These are phyloP conservation scores for Fusarium coicis DNA, from an alignment of 2,329 filamentous ascomycete species.

Conservation along the genomic window DNA sequence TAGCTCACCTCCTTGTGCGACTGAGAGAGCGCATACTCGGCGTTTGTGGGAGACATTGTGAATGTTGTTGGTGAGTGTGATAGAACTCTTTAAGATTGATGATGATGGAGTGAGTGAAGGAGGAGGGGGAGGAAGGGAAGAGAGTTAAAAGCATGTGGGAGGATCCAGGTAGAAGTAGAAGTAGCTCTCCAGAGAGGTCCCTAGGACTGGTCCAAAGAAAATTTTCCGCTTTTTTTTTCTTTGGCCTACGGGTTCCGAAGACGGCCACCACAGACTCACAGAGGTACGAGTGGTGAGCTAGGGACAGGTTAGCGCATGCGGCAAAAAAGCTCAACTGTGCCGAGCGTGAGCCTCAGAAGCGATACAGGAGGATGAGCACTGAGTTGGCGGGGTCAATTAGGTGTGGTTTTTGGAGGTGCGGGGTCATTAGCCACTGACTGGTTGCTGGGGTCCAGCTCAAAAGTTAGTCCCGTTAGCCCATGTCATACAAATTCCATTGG, in stretches of 20 bases:
- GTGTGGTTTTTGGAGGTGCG: slow-evolving; percentile 39
- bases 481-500: slow-evolving; percentile 10
- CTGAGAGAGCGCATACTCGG: slow-evolving; percentile 64
- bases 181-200: slow-evolving; percentile 21
- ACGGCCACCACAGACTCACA: slow-evolving; percentile 18
- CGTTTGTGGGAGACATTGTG: slow-evolving; percentile 55
- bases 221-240: slow-evolving; percentile 16
- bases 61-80: slow-evolving; percentile 30
- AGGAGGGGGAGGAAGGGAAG: slow-evolving; percentile 21
- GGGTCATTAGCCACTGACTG: slow-evolving; percentile 33
- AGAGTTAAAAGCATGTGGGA: slow-evolving; percentile 29
- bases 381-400: slow-evolving; percentile 27
- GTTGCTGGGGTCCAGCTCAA: slow-evolving; percentile 16
- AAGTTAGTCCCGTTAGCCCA: slow-evolving; percentile 5
- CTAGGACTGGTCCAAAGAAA: slow-evolving; percentile 18
- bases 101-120: slow-evolving; percentile 15
- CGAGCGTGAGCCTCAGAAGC: slow-evolving; percentile 23
- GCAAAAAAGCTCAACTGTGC: slow-evolving; percentile 31
- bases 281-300: slow-evolving; percentile 12
- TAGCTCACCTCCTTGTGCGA: slow-evolving; percentile 64
- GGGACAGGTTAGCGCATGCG: slow-evolving; percentile 18
- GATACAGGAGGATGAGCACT: slow-evolving; percentile 12
- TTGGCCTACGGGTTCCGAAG: slow-evolving; percentile 35
- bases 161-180: slow-evolving; percentile 32
- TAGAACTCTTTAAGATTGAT: slow-evolving; percentile 11